Evolutionary conservation across 2,329 filamentous ascomycete genomes (phyloP).

Genomic region (Samsoniella hepiali): DNA sequence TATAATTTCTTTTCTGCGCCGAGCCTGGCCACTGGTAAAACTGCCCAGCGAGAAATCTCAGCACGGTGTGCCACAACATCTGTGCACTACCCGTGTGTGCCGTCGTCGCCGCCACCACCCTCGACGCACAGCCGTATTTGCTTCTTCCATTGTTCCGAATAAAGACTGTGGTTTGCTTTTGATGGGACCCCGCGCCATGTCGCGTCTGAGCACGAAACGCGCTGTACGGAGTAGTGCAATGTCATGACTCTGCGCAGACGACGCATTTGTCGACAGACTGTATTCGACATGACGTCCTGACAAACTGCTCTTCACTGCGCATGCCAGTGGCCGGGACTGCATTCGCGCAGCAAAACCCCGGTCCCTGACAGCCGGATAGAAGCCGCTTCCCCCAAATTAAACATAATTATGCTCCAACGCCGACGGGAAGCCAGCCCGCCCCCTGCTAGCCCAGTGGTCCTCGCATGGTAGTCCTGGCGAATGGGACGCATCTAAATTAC

Average conservation of each 20-base stretch:
- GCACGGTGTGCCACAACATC: neutral
- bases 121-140: conserved; percentile 1
- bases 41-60: too few relatives aligned
- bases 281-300: too few relatives aligned
- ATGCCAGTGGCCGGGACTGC: neutral
- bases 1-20: conserved; percentile 4
- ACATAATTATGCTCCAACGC: neutral
- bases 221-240: neutral
- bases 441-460: conserved; percentile 9
- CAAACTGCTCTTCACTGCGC: neutral
- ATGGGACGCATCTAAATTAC: neutral
- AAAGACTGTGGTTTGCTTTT: conserved; percentile 7
- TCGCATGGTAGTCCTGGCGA: conserved; percentile 10
- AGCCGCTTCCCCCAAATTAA: conserved; percentile 15
- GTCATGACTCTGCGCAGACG: too few relatives aligned
- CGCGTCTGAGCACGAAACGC: neutral
- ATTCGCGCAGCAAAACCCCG: neutral
- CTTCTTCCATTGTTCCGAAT: conserved; percentile 11
- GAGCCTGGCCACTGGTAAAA: neutral
- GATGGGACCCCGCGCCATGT: neutral
- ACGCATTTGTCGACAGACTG: too few relatives aligned
- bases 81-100: neutral
- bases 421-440: neutral
- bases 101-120: neutral
- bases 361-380: conserved; percentile 8